Percentiles rank a stretch among this genome's conserved stretches.
phyloP scores from a whole-genome alignment of 169 alveolate species.

The Plasmodium malariae region DNA sequence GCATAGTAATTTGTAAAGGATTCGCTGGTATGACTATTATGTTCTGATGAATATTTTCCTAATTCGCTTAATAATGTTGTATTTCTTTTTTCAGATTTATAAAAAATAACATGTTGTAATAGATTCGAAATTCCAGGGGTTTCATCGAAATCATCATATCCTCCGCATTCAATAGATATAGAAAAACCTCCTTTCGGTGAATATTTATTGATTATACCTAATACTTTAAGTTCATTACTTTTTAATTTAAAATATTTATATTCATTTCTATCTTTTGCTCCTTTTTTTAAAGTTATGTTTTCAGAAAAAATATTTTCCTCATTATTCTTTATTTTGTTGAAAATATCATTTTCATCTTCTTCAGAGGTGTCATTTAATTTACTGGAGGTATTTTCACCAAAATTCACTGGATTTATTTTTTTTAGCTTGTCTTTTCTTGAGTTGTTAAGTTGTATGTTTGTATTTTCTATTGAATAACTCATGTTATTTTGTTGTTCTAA shows the following conservation, averaged over 20 bases:
- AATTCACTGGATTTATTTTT: constrained; percentile 35
- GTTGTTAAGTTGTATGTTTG: background rate
- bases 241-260: constrained; percentile 67
- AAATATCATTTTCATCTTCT: constrained; percentile 8
- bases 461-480: constrained; percentile 9
- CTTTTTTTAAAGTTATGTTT: constrained; percentile 47
- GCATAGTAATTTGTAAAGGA: constrained; percentile 59
- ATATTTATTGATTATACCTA: constrained; percentile 75
- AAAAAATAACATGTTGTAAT: constrained; percentile 54
- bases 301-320: constrained; percentile 51
- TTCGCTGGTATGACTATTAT: constrained; percentile 42
- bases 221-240: constrained; percentile 68
- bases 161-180: constrained; percentile 72
- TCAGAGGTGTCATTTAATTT: constrained; percentile 32
- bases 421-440: constrained; percentile 18
- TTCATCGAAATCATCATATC: constrained; percentile 72
- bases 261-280: constrained; percentile 40
- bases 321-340: constrained; percentile 17
- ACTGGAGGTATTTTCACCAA: constrained; percentile 7
- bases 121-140: constrained; percentile 75
- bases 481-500: constrained; percentile 7
- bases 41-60: constrained; percentile 56
- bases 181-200: constrained; percentile 73
- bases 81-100: constrained; percentile 73
- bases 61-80: constrained; percentile 71